These are phyloP conservation scores for Nevesoporus exiguus DNA, from an alignment of 768 basidiomycete genomes.

Conservation along the genomic window DNA sequence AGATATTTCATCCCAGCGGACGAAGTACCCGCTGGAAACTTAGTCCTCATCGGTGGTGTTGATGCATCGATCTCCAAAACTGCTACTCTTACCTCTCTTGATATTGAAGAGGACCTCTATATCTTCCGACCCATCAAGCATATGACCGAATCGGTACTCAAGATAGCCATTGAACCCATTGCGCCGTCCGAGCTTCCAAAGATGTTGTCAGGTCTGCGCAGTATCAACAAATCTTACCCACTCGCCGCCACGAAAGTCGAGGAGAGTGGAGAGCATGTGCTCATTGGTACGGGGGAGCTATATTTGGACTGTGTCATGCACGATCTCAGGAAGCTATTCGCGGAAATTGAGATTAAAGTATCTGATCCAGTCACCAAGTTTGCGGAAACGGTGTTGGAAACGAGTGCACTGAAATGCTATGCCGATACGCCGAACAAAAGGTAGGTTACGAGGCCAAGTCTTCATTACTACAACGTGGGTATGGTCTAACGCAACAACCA, in stretches of 20 bases:
- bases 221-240: slow-evolving; percentile 97
- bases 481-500: slow-evolving; percentile 32
- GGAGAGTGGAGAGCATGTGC: slow-evolving; percentile 95
- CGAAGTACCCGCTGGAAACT: slow-evolving; percentile 86
- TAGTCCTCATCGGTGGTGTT: slow-evolving; percentile 89
- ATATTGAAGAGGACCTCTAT: slow-evolving; percentile 81
- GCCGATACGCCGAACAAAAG: slow-evolving; percentile 99
- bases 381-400: slow-evolving; percentile 97
- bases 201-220: slow-evolving; percentile 95
- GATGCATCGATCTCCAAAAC: slow-evolving; percentile 95
- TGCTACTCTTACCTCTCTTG: slow-evolving; percentile 75
- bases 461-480: slow-evolving; percentile 6
- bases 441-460: slow-evolving; percentile 43
- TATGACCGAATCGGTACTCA: slow-evolving; percentile 94
- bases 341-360: slow-evolving; percentile 99
- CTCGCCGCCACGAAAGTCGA: slow-evolving; percentile 94
- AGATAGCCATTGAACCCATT: slow-evolving; percentile 98
- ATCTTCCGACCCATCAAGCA: slow-evolving; percentile 97
- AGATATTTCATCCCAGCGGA: slow-evolving; percentile 91
- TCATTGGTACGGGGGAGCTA: slow-evolving; percentile 95
- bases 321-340: slow-evolving; percentile 85
- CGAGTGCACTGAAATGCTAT: slow-evolving; percentile 96
- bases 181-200: slow-evolving; percentile 97
- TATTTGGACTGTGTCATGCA: slow-evolving; percentile 98
- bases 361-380: slow-evolving; percentile 99